These are phyloP conservation scores for Forsythia viridissima DNA, from an alignment of 257 asterid genomes.

Conservation along the genomic window DNA sequence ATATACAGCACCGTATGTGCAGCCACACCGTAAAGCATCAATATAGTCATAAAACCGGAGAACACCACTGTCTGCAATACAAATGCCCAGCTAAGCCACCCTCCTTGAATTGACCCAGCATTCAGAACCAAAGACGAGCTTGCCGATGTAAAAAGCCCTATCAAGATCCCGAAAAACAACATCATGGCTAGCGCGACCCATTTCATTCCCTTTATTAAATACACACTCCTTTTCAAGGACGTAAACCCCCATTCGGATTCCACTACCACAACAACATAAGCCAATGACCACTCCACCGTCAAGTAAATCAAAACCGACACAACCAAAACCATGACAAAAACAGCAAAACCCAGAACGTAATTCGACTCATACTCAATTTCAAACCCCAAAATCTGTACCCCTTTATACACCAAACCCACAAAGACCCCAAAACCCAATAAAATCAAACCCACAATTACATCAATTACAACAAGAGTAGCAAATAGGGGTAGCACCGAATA, in stretches of 20 bases:
- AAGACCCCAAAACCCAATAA: constrained; percentile 21
- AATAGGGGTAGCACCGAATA: constrained; percentile 43
- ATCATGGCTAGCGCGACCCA: not conserved
- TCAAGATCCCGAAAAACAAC: not conserved
- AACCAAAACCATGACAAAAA: not conserved
- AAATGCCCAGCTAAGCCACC: not conserved
- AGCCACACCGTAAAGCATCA: constrained; percentile 49
- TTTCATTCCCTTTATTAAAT: constrained; percentile 22
- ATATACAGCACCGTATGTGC: constrained; percentile 48
- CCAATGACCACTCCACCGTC: constrained; percentile 16
- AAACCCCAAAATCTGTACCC: constrained; percentile 37
- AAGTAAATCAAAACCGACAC: not conserved
- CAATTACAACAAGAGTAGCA: constrained; percentile 22
- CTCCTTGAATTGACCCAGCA: not conserved
- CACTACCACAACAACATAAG: constrained; percentile 11
- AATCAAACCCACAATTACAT: constrained; percentile 19
- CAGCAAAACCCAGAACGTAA: constrained; percentile 14
- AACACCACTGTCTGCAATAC: not conserved
- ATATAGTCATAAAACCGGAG: constrained; percentile 24
- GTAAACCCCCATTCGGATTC: constrained; percentile 15
- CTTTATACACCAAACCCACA: constrained; percentile 5
- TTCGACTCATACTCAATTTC: constrained; percentile 33
- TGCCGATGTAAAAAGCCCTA: not conserved
- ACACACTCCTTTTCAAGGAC: constrained; percentile 12
- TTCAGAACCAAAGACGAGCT: not conserved